phyloP scores from a whole-genome alignment of 2,329 filamentous ascomycete species.

The Pseudogymnoascus sp. region DNA sequence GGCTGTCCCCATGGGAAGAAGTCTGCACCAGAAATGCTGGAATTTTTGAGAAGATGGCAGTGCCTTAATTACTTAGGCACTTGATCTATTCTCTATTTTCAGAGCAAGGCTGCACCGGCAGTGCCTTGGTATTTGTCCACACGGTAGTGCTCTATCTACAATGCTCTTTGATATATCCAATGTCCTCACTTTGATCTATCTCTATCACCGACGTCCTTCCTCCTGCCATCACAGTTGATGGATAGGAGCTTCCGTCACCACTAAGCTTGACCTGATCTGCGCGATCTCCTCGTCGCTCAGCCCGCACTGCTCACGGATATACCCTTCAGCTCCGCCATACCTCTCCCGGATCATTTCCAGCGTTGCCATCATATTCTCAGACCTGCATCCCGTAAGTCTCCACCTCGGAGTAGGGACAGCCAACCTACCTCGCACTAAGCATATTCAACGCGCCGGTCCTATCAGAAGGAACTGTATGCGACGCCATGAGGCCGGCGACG shows the following conservation, averaged over 20 bases:
- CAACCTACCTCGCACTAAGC: slow-evolving; percentile 32
- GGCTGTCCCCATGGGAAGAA: background rate
- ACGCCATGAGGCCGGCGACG: slow-evolving; percentile 41
- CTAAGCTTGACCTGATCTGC: slow-evolving; percentile 43
- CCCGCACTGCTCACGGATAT: slow-evolving; percentile 52
- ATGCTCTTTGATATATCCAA: background rate
- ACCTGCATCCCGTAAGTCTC: slow-evolving; percentile 23
- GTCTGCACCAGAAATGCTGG: background rate
- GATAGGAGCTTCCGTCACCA: slow-evolving; percentile 24
- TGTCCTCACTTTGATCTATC: background rate
- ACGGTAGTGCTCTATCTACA: background rate
- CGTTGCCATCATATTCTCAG: slow-evolving; percentile 44
- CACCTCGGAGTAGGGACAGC: slow-evolving; percentile 16
- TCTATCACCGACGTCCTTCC: background rate
- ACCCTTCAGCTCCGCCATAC: slow-evolving; percentile 58
- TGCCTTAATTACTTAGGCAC: background rate
- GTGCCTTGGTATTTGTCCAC: background rate
- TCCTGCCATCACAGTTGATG: slow-evolving; percentile 9
- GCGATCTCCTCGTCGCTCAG: slow-evolving; percentile 49
- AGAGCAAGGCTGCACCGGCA: background rate
- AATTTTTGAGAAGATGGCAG: background rate
- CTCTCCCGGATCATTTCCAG: slow-evolving; percentile 48
- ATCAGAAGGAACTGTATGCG: slow-evolving; percentile 38
- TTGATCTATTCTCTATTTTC: background rate
- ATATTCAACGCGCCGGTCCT: slow-evolving; percentile 36